Evolutionary conservation across 2,329 filamentous ascomycete species (phyloP), one percentile per base, ranked within the genome.

Genomic region (Hypoxylon sp.): DNA sequence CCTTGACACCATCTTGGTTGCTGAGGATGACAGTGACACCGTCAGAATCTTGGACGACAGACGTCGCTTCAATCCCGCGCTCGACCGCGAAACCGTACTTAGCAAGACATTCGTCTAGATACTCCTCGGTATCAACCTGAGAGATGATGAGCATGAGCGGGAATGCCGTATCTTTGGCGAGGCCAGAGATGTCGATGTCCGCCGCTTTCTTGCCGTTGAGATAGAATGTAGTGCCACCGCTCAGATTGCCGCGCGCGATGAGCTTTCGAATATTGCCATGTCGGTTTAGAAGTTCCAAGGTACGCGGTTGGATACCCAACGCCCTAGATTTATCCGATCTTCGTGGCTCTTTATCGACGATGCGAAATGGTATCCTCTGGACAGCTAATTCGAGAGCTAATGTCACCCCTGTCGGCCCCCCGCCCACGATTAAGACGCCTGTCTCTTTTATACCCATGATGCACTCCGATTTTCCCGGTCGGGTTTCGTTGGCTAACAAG

Each of bases 231-330:
- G 79, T 75, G 9, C 80, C 82, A 13, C 69, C 68, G n/a, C 80
- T 74, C 17, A 78, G 71, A 49, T 79, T 79, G 17, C 83, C 82
- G 4, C 73, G 72, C 1, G 71, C 65, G 2, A 83, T 48, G 25
- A 85, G 70, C 2, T 80, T 75, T 6, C 79, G 74, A 32, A 82
- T 71, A 10, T 78, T 76, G 38, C 77, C 78, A 49, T 86, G 80
- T 45, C 84, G 82, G 46, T 79, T 80, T 53, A 86, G 80, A 21
- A 86, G 77, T 67, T 87, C 85, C 11, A 85, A 71, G 2, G 82
- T 84, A 5, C 84, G 82, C 10, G 83, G 78, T 61, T 86, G 85
- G 5, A 86, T 74, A 14, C 80, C 78, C 0, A 86, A 70, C 14
- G 76, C 84, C 69, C 76, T 81, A 60, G 78, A 80, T 53, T 80